A percentile compares a stretch with the other conserved stretches of the same genome.
Evolutionary conservation across 2,329 filamentous ascomycete species (phyloP).

Genomic region (Aspergillus neoniger): DNA sequence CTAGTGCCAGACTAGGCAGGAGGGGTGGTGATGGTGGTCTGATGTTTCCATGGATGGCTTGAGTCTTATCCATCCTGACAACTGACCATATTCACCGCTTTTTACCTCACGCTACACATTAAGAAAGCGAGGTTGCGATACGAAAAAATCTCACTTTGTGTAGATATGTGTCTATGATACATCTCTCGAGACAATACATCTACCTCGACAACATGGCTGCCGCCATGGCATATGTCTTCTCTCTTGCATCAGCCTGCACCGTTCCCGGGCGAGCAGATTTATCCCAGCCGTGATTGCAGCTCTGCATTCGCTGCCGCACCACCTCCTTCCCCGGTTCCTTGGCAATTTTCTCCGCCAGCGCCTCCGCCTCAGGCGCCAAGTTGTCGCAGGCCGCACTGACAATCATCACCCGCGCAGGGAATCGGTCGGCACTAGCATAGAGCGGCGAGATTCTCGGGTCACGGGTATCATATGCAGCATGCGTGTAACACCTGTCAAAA

Average conservation of each 20-base stretch:
- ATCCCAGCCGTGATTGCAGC: conserved; percentile 44
- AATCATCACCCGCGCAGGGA: conserved; percentile 34
- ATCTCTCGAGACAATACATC: neutral
- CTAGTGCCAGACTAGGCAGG: neutral
- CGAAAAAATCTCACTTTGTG: no score
- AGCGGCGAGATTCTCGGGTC: conserved; percentile 38
- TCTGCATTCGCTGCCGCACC: conserved; percentile 36
- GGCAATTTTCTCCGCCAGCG: conserved; percentile 29
- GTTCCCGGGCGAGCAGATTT: conserved; percentile 34
- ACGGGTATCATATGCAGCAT: conserved; percentile 24
- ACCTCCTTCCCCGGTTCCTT: conserved; percentile 26
- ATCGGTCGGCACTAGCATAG: conserved; percentile 28
- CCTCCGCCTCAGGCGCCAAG: conserved; percentile 34
- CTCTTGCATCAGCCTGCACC: conserved; percentile 31
- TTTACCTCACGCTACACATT: neutral
- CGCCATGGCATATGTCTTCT: conserved; percentile 38
- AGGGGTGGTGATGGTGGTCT: conserved; percentile 2
- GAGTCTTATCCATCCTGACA: no score
- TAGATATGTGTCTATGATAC: neutral
- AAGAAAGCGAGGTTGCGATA: neutral
- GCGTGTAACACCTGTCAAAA: conserved; percentile 35
- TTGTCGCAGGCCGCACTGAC: conserved; percentile 34
- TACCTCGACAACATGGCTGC: conserved; percentile 30
- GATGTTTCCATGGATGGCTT: neutral
- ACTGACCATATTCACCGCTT: neutral